A percentile compares a stretch with the other conserved stretches of the same genome.
Evolutionary conservation across 768 basidiomycete species (phyloP).

Genomic region (Daedaleopsis sinensis): DNA sequence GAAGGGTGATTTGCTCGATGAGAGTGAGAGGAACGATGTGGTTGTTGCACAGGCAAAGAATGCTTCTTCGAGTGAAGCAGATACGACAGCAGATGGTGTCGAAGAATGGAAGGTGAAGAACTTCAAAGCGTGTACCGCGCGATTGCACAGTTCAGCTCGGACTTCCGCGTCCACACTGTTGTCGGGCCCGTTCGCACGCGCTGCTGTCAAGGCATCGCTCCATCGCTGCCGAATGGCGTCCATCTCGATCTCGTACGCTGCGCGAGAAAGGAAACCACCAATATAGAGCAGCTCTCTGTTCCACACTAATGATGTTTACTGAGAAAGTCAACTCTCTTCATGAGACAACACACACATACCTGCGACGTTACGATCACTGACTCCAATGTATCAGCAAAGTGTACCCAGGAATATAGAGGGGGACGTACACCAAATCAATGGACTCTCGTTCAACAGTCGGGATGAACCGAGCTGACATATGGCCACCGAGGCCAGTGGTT

Average conservation of each 20-base stretch:
- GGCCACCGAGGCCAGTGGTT: conserved; percentile 80
- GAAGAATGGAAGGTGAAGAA: conserved; percentile 92
- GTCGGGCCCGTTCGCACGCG: conserved; percentile 27
- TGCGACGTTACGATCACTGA: conserved; percentile 80
- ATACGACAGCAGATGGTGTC: conserved; percentile 83
- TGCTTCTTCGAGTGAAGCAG: conserved; percentile 66
- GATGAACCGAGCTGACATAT: conserved; percentile 83
- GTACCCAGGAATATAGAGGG: not conserved
- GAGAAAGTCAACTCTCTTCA: not conserved
- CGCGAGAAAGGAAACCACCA: conserved; percentile 80
- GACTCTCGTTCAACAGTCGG: conserved; percentile 96
- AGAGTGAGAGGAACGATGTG: conserved; percentile 20
- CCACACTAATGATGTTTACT: conserved; percentile 57
- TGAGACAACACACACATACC: conserved; percentile 42
- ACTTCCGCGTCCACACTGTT: conserved; percentile 36
- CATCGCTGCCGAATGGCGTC: conserved; percentile 60
- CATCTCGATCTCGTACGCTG: conserved; percentile 86
- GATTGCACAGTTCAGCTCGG: conserved; percentile 52
- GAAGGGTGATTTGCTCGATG: conserved; percentile 42
- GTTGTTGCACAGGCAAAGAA: conserved; percentile 70
- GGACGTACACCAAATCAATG: conserved; percentile 78
- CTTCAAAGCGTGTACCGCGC: conserved; percentile 77
- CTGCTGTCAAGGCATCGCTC: conserved; percentile 44
- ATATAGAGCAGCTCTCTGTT: conserved; percentile 87
- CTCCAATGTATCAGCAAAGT: not conserved